These are phyloP conservation scores for Naganishia sp. DNA, from an alignment of 1,284 basidiomycete species.

Conservation along the genomic window DNA sequence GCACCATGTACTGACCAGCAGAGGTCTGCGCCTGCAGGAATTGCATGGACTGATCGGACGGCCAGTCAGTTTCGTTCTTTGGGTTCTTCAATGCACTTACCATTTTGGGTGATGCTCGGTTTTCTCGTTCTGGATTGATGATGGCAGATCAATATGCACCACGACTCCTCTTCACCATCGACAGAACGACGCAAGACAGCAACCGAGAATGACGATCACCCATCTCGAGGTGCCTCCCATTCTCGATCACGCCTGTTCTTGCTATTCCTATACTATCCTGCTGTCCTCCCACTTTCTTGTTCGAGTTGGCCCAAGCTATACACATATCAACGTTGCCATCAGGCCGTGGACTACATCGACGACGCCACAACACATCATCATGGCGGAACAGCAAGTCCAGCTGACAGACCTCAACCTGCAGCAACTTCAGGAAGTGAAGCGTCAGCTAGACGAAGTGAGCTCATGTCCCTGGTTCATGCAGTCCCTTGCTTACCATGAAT, in stretches of 20 bases:
- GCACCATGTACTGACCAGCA: constrained; percentile 16
- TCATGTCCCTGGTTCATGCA: not conserved
- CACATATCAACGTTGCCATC: too few species aligned
- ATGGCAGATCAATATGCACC: too few species aligned
- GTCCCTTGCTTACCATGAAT: not conserved
- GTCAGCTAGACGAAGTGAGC: constrained; percentile 81
- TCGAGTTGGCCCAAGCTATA: too few species aligned
- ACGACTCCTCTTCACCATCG: too few species aligned
- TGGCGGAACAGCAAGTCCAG: constrained; percentile 66
- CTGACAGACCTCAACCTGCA: constrained; percentile 75
- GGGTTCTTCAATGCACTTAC: not conserved
- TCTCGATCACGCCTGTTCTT: not conserved
- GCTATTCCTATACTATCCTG: not conserved
- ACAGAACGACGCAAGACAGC: too few species aligned
- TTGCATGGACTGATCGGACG: constrained; percentile 30
- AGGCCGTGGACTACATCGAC: not conserved
- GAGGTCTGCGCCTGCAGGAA: constrained; percentile 32
- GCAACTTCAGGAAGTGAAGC: constrained; percentile 80
- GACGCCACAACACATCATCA: not conserved
- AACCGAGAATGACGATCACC: constrained; percentile 1
- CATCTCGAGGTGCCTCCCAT: not conserved
- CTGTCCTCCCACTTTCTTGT: not conserved
- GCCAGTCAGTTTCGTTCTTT: not conserved
- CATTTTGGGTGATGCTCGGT: not conserved
- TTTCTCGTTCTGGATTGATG: not conserved